These are phyloP conservation scores for Pseudogymnoascus sp. DNA, from an alignment of 2,329 filamentous ascomycete genomes.

Conservation along the genomic window DNA sequence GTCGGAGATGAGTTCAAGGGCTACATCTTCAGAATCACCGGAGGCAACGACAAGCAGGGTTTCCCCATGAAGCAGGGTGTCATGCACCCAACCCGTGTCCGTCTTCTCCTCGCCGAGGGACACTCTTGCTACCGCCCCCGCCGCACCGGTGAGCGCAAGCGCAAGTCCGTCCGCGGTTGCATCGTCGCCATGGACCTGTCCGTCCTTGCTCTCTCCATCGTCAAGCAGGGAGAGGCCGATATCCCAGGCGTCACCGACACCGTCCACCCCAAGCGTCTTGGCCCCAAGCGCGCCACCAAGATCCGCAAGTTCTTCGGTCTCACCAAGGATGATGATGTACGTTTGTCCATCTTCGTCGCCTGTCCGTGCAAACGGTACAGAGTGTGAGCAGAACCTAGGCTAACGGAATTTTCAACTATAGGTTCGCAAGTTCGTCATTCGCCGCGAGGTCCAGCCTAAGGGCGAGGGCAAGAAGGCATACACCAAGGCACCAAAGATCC, in stretches of 20 bases:
- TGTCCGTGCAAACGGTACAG: constrained; percentile 47
- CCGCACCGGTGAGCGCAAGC: constrained; percentile 97
- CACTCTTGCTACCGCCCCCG: constrained; percentile 99
- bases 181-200: constrained; percentile 95
- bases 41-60: constrained; percentile 99
- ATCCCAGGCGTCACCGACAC: constrained; percentile 95
- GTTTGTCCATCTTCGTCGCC: constrained; percentile 66
- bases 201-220: constrained; percentile 86
- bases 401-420: constrained; percentile 39
- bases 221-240: constrained; percentile 95
- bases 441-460: constrained; percentile 95
- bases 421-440: constrained; percentile 99
- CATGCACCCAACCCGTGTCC: constrained; percentile 97
- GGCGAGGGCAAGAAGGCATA: constrained; percentile 95
- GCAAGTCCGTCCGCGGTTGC: constrained; percentile 98
- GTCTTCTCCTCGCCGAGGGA: constrained; percentile 88
- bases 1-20: constrained; percentile 99
- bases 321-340: constrained; percentile 99
- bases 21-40: constrained; percentile 99
- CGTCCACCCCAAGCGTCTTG: constrained; percentile 98
- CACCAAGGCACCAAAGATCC: constrained; percentile 99
- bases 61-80: constrained; percentile 99
- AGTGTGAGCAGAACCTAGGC: constrained; percentile 45
- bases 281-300: constrained; percentile 99
- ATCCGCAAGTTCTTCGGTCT: constrained; percentile 99